These are phyloP conservation scores for Cichorium intybus DNA, from an alignment of 140 eudicot genomes.

Conservation along the genomic window DNA sequence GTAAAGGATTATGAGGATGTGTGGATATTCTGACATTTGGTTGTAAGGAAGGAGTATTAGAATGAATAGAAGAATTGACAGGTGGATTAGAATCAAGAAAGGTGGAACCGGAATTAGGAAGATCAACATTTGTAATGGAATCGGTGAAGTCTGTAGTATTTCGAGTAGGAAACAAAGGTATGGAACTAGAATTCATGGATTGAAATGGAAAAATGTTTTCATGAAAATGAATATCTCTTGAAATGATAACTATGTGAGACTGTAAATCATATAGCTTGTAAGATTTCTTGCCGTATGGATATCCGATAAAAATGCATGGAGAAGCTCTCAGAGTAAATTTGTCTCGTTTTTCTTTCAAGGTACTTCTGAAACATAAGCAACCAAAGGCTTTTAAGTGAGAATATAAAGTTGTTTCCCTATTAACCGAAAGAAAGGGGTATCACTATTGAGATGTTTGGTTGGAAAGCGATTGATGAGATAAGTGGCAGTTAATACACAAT, in stretches of 20 bases:
- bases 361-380: neutral
- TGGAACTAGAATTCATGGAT: neutral
- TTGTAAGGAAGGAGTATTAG: no score
- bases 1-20: neutral
- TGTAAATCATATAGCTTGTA: neutral
- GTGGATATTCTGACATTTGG: neutral
- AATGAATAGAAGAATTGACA: no score
- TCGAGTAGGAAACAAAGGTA: neutral
- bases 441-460: no score
- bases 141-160: no score
- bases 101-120: no score
- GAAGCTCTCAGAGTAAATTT: neutral
- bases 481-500: neutral
- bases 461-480: neutral
- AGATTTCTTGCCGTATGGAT: neutral
- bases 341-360: neutral
- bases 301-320: neutral
- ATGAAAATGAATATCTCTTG: neutral
- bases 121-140: no score
- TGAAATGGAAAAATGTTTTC: neutral
- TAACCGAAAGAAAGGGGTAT: neutral
- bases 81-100: no score
- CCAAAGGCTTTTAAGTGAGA: neutral
- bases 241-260: neutral
- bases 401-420: neutral